Percentiles rank a stretch among this genome's conserved stretches.
Conservation (phyloP, 1,284 basidiomycete genomes). For the Malassezia dermatis region DNA sequence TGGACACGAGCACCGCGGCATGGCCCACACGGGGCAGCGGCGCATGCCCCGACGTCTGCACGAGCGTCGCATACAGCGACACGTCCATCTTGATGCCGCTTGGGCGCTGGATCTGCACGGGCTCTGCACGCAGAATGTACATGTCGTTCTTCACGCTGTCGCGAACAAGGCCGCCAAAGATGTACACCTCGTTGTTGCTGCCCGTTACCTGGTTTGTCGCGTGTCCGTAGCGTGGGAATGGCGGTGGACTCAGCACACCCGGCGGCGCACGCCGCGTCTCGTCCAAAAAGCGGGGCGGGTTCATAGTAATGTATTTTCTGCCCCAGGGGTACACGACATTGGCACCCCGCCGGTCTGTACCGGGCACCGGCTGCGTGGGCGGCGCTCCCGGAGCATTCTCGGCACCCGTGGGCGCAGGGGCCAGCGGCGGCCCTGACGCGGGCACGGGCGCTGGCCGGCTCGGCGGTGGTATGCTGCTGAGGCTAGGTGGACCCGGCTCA, state of each 20-base stretch:
- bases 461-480: not conserved
- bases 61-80: conserved; percentile 53
- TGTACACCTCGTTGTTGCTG: conserved; percentile 74
- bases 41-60: conserved; percentile 69
- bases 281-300: conserved; percentile 45
- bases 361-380: not conserved
- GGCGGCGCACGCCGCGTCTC: conserved; percentile 41
- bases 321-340: conserved; percentile 46
- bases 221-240: conserved; percentile 95
- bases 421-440: not conserved
- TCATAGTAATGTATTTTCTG: conserved; percentile 39
- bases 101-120: conserved; percentile 59
- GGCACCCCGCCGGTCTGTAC: conserved; percentile 15
- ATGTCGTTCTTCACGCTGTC: conserved; percentile 88
- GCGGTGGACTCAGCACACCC: conserved; percentile 50
- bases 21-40: conserved; percentile 88
- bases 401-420: not conserved
- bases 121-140: conserved; percentile 53
- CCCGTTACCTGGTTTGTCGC: conserved; percentile 73
- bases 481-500: not conserved
- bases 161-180: conserved; percentile 91
- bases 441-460: not conserved
- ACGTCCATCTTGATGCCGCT: conserved; percentile 34
- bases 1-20: conserved; percentile 86
- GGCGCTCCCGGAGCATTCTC: not conserved